A percentile compares a stretch with the other conserved stretches of the same genome.
These are phyloP conservation scores for Dendrobium officinale DNA, from an alignment of 106 monocot species.

Conservation along the genomic window DNA sequence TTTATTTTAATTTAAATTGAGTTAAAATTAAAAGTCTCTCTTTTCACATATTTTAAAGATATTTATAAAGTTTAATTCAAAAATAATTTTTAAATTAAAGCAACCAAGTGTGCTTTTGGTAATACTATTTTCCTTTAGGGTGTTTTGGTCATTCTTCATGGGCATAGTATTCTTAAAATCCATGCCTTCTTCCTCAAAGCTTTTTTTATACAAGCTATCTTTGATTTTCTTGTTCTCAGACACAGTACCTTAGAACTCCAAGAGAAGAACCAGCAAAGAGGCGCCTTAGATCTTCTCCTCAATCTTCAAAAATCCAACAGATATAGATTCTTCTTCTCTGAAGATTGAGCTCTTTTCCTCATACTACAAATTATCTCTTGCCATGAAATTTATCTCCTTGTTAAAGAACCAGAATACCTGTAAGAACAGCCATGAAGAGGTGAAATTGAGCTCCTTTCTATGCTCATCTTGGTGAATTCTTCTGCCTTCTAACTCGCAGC, in stretches of 20 bases:
- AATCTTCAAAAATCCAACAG: not conserved
- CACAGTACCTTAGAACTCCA: no score
- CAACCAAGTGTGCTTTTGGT: not conserved
- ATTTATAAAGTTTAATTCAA: no score
- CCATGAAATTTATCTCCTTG: no score
- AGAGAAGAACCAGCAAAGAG: no score
- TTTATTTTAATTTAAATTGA: no score
- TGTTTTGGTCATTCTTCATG: not conserved
- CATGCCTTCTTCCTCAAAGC: not conserved
- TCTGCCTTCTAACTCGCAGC: not conserved
- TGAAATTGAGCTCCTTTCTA: no score
- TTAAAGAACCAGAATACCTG: no score
- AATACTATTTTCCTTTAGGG: not conserved
- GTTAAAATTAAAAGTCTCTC: no score
- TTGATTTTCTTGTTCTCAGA: not conserved
- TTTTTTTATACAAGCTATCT: not conserved
- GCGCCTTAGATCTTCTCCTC: not conserved
- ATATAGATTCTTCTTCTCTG: not conserved
- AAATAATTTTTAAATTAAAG: no score
- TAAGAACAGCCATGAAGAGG: no score
- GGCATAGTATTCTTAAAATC: not conserved
- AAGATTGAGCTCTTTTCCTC: not conserved
- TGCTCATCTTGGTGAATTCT: not conserved
- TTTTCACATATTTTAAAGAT: no score
- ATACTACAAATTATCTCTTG: no score